Conservation (phyloP, 2,329 filamentous ascomycete genomes). For the Penicillium fuscoglaucum region DNA sequence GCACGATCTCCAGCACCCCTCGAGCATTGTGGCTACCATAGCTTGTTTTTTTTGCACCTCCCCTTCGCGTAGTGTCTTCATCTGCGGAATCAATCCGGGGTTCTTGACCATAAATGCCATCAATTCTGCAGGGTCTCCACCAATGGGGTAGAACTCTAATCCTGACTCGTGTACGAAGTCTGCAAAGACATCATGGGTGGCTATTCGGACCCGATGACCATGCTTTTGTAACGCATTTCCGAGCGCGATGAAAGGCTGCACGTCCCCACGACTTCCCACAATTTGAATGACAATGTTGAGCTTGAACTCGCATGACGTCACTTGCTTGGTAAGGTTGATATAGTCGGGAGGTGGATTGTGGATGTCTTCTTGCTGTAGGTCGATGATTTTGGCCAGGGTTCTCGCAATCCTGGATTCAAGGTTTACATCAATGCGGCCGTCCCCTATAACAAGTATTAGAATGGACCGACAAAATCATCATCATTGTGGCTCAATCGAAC, state of each 20-base stretch:
- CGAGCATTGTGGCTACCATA: constrained; percentile 41
- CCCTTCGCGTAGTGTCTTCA: constrained; percentile 39
- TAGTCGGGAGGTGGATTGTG: constrained; percentile 22
- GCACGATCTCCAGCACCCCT: constrained; percentile 45
- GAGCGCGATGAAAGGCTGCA: constrained; percentile 61
- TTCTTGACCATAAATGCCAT: constrained; percentile 57
- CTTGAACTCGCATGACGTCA: background rate
- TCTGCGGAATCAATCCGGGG: constrained; percentile 44
- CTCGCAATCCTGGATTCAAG: constrained; percentile 27
- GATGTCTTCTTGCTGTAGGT: constrained; percentile 21
- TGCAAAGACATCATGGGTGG: constrained; percentile 57
- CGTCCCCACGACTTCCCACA: constrained; percentile 58
- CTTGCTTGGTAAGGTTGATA: constrained; percentile 24
- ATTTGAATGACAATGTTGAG: constrained; percentile 58
- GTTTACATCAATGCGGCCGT: constrained; percentile 28
- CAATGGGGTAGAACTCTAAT: constrained; percentile 59
- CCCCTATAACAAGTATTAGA: constrained; percentile 7
- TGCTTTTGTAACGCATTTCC: constrained; percentile 53
- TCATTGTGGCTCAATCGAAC: background rate
- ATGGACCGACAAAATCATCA: too few species aligned
- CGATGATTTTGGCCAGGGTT: constrained; percentile 25
- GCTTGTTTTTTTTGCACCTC: constrained; percentile 33
- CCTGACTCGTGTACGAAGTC: constrained; percentile 55
- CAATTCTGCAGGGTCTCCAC: constrained; percentile 55
- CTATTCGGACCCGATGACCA: constrained; percentile 58